Percentiles rank a stretch among this genome's conserved stretches.
Evolutionary conservation across 169 alveolate genomes (phyloP).

Genomic region (Cryptosporidium parvum): DNA sequence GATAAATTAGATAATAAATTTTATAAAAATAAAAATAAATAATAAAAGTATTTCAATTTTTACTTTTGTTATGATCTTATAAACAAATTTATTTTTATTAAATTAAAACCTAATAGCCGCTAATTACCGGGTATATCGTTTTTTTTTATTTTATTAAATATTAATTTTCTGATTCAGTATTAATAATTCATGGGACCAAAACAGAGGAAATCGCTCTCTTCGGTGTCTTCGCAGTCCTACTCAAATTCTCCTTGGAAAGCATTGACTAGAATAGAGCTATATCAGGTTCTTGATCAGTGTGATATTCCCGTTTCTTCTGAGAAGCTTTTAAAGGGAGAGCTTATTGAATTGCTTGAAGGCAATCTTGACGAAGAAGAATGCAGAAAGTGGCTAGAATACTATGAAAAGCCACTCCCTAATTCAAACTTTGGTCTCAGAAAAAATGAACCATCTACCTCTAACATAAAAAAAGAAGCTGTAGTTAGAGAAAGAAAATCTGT

Average conservation of each 20-base stretch:
- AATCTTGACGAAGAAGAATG: constrained; percentile 31
- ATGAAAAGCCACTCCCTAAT: constrained; percentile 46
- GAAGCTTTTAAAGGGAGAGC: constrained; percentile 39
- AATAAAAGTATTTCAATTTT: neutral
- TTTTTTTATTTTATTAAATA: neutral
- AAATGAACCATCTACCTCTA: neutral
- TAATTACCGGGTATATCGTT: neutral
- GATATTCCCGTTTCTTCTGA: constrained; percentile 43
- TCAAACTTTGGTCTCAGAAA: constrained; percentile 18
- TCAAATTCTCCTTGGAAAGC: constrained; percentile 59
- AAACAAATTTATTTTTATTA: neutral
- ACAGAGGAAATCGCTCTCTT: constrained; percentile 46
- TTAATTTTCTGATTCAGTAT: neutral
- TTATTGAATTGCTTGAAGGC: constrained; percentile 34
- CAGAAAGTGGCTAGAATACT: constrained; percentile 54
- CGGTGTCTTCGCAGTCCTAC: constrained; percentile 15
- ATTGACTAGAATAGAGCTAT: constrained; percentile 48
- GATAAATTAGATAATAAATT: neutral
- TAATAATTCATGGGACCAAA: constrained; percentile 32
- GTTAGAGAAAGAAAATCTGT: constrained; percentile 43
- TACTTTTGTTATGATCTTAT: neutral
- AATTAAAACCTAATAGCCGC: neutral
- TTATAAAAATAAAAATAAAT: neutral
- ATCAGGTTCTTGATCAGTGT: constrained; percentile 35
- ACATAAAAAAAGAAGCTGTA: neutral